A percentile compares a stretch with the other conserved stretches of the same genome.
Conservation (phyloP, 495 filamentous ascomycete species). For the Halenospora varia region DNA sequence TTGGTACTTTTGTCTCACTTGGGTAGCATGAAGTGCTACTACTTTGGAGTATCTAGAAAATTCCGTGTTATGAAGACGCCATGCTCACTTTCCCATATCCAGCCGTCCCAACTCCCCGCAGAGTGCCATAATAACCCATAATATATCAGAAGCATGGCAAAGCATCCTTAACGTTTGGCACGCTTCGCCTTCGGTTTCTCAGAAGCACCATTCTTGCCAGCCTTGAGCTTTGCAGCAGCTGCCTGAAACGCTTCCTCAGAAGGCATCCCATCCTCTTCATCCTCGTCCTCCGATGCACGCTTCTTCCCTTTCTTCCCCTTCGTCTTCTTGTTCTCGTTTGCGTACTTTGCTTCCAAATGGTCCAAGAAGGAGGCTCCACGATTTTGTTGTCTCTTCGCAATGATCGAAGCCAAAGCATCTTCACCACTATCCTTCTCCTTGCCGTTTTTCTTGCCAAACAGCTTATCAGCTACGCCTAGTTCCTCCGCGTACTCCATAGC, state of each 20-base stretch:
- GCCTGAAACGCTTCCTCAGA: conserved; percentile 66
- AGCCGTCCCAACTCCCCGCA: conserved; percentile 12
- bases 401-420: conserved; percentile 55
- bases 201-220: conserved; percentile 10
- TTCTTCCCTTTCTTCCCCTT: conserved; percentile 44
- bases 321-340: conserved; percentile 34
- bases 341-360: conserved; percentile 71
- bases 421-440: conserved; percentile 37
- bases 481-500: conserved; percentile 69
- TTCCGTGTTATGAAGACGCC: background rate
- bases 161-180: conserved; percentile 22
- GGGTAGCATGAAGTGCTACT: background rate
- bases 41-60: background rate
- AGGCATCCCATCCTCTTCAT: conserved; percentile 46
- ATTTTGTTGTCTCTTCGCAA: conserved; percentile 49
- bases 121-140: conserved; percentile 3
- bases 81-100: conserved; percentile 9
- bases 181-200: conserved; percentile 29
- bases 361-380: conserved; percentile 50
- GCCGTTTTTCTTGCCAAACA: conserved; percentile 40
- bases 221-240: conserved; percentile 39
- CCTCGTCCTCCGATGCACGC: conserved; percentile 39
- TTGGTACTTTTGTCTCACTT: too few species aligned
- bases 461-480: conserved; percentile 59
- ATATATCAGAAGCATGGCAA: conserved; percentile 16